Percentiles rank a stretch among this genome's conserved stretches.
Conservation (phyloP, 805 yeast species). For the Cephaloascus fragrans region DNA sequence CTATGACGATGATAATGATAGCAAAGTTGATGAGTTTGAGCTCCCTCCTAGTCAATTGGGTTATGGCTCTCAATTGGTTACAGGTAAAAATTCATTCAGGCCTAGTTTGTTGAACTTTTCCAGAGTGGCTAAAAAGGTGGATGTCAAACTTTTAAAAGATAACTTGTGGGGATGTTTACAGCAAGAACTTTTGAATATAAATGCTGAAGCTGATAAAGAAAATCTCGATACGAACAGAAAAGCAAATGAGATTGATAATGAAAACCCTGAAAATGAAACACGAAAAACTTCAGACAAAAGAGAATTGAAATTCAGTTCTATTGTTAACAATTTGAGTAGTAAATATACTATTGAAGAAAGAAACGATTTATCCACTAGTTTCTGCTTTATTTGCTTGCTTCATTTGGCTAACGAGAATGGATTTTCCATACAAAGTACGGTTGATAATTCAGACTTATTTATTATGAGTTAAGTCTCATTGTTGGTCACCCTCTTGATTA, state of each 20-base stretch:
- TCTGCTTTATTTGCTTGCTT: slow-evolving; percentile 37
- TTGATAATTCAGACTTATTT: slow-evolving; percentile 24
- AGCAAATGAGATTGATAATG: slow-evolving; percentile 11
- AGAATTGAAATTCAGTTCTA: slow-evolving; percentile 14
- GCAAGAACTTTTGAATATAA: neutral
- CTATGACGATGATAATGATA: slow-evolving; percentile 26
- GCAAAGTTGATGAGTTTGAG: slow-evolving; percentile 5
- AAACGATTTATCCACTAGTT: slow-evolving; percentile 37
- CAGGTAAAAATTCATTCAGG: slow-evolving; percentile 6
- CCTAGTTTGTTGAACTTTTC: slow-evolving; percentile 31
- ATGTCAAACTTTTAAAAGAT: slow-evolving; percentile 34
- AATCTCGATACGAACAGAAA: slow-evolving; percentile 5
- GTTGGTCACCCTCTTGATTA: no score
- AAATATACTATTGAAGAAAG: slow-evolving; percentile 27
- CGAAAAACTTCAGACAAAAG: neutral
- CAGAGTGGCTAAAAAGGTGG: slow-evolving; percentile 37
- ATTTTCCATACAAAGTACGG: slow-evolving; percentile 22
- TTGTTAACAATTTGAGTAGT: slow-evolving; percentile 22
- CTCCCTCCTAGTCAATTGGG: slow-evolving; percentile 4
- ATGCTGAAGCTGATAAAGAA: slow-evolving; percentile 1
- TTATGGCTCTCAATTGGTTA: slow-evolving; percentile 9
- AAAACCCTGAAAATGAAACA: slow-evolving; percentile 2
- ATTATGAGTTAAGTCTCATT: slow-evolving; percentile 9
- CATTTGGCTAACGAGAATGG: slow-evolving; percentile 44
- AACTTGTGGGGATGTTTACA: slow-evolving; percentile 33